Base-by-base conservation (phyloP, 768 basidiomycete species). In the Amanita thiersii region DNA sequence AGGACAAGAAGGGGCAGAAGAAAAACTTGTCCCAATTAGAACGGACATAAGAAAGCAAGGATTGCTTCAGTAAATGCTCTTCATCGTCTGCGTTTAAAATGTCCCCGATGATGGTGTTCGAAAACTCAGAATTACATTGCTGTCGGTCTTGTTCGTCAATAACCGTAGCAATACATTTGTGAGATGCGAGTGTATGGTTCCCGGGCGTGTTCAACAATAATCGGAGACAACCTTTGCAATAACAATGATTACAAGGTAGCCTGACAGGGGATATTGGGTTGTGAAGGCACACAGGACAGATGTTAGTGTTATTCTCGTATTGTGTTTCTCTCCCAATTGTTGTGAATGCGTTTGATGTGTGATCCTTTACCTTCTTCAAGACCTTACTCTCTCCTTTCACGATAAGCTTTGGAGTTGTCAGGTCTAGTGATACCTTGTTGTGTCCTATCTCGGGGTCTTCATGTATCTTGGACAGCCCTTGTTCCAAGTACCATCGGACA, bases 1-100 rank as follows among this genome's bases (percentile, higher is more conserved):
- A 81, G 38, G 68, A 59, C 2, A 69, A 58, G 2, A 71, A 66
- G 1, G 78, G 75, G 52, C 78, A 81, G 56, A 72, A 73, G 45
- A 67, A 68, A 47, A 68, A 67, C n/a, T 66, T 63, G 20, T 63
- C 50, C 1, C 62, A 53, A 21, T 55, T 59, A 8, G 56, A 49
- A 42, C 66, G 67, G 37, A 79, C 57, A 54, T 72, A 57, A 1
- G 63, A 48, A 5, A 66, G 45, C 49, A 78, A 73, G 2, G 68
- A 62, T 3, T 58, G 52, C 26, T 61, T 61, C 24, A 76, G 52
- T 15, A 79, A 56, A 1, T 49, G 47, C 10, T 59, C 58, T 49
- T 69, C 67, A 11, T 70, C 65, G 3, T 41, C 57, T 18, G 56
- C 45, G 19, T 62, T 48, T 23, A 74, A 56, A 29, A 72, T 46